These are phyloP conservation scores for Populus hybrid DNA, from an alignment of 441 rosid species.

Conservation along the genomic window DNA sequence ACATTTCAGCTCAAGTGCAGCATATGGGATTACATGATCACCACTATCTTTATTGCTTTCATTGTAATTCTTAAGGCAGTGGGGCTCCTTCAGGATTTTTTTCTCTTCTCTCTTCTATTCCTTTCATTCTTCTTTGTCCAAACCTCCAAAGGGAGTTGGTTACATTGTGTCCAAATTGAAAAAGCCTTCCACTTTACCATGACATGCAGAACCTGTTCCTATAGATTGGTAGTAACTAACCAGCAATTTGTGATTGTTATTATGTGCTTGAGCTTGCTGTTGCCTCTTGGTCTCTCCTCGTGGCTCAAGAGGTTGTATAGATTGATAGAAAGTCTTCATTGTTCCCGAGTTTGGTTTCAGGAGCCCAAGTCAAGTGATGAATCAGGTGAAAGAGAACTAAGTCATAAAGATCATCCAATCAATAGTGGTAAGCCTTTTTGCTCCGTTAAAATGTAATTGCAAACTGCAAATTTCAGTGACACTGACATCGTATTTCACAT, in stretches of 20 bases:
- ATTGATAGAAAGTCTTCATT: slow-evolving; percentile 8
- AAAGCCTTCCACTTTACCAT: neutral
- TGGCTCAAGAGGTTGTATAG: neutral
- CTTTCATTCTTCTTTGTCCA: neutral
- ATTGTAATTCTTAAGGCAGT: neutral
- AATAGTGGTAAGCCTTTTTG: slow-evolving; percentile 28
- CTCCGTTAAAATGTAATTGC: slow-evolving; percentile 6
- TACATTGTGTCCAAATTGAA: neutral
- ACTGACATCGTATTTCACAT: neutral
- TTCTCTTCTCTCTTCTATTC: neutral
- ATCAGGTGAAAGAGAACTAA: slow-evolving; percentile 21
- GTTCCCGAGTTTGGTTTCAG: slow-evolving; percentile 22
- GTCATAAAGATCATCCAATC: slow-evolving; percentile 21
- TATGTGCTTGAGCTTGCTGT: slow-evolving; percentile 1
- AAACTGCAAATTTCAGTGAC: neutral
- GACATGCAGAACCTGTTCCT: neutral
- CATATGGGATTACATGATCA: slow-evolving; percentile 4
- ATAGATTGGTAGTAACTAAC: neutral
- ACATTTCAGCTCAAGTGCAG: slow-evolving; percentile 4
- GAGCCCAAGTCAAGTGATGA: slow-evolving; percentile 18
- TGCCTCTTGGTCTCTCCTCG: neutral
- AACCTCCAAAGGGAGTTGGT: neutral
- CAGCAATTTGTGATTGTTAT: neutral
- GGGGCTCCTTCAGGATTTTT: neutral
- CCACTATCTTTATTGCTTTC: no score